Percentiles rank a stretch among this genome's conserved stretches.
Conservation (phyloP, 164 flowering plant species). For the Platanus orientalis region DNA sequence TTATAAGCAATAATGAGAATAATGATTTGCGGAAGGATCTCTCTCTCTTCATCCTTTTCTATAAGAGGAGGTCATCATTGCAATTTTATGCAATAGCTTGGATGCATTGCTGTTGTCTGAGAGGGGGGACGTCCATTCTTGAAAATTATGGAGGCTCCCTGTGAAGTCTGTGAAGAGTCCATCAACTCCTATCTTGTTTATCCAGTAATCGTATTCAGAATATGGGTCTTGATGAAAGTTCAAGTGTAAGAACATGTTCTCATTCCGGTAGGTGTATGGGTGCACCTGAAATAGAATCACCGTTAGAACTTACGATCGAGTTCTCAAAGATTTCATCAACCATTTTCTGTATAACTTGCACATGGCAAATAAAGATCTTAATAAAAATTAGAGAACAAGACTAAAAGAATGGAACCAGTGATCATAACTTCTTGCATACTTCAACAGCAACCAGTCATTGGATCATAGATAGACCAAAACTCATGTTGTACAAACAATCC, state of each 20-base stretch:
- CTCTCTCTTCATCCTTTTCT: not conserved
- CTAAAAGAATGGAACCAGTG: no score
- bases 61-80: constrained; percentile 21
- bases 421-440: no score
- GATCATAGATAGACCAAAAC: no score
- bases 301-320: not conserved
- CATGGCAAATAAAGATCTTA: not conserved
- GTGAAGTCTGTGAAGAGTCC: constrained; percentile 96
- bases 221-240: constrained; percentile 83
- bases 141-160: constrained; percentile 74
- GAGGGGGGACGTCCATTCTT: constrained; percentile 51
- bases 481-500: no score
- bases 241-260: constrained; percentile 59
- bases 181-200: constrained; percentile 75
- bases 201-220: constrained; percentile 76
- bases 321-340: not conserved
- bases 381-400: no score
- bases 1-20: no score
- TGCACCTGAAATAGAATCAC: constrained; percentile 66
- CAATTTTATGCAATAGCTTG: constrained; percentile 48
- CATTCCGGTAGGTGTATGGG: constrained; percentile 87
- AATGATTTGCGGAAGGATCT: no score
- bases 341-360: not conserved
- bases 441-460: no score
- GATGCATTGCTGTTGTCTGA: constrained; percentile 24